Base-by-base conservation (phyloP, 306 rosid genomes). In the Begonia masoniana region DNA sequence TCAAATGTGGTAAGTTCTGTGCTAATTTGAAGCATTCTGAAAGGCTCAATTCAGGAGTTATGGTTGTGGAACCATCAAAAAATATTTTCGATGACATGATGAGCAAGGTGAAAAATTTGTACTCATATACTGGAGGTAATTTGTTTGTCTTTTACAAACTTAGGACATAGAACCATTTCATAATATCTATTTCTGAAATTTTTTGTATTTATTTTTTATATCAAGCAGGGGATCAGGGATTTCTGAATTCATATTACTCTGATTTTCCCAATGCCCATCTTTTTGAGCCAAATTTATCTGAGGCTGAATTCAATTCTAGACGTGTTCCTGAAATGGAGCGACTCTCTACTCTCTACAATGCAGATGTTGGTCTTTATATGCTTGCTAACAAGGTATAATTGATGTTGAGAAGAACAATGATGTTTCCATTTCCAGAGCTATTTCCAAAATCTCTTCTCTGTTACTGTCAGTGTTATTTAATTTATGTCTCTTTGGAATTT, bases 1-100 rank as follows among this genome's bases (percentile, higher is more conserved):
- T 92, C 78, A 74, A 92, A 75, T 92, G 96, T 67, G 58, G 77
- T 55, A 86, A 86, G 51, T 92, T 92, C 63, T 92, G 99, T 63
- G 99, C 99, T 42, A 92, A 92, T 69, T 76, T 92, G 78, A 92
- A 92, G 95, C 99, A 92, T 79, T 92, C 99, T 2, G 99, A 92
- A 88, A 79, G 87, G 72, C 72, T 92, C 74, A 92, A 92, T 70
- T 92, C 99, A 0, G 99, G 99, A 55, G 99, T 92, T 63, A 83
- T 92, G 96, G 96, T 87, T 58, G 88, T 92, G 52, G 85, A 92
- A 76, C 95, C 96, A 31, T 92, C 99, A 26, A 80, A 62, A 63
- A 62, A 81, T 19, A 31, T 92, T 68, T 92, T 92, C 50, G 72
- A 83, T 48, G 96, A 92, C 74, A 92, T 92, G 99, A 75, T 87